Percentiles rank a stretch among this genome's conserved stretches.
phyloP scores from a whole-genome alignment of 2,329 filamentous ascomycete species.

The Ceratocystis eucalypticola region DNA sequence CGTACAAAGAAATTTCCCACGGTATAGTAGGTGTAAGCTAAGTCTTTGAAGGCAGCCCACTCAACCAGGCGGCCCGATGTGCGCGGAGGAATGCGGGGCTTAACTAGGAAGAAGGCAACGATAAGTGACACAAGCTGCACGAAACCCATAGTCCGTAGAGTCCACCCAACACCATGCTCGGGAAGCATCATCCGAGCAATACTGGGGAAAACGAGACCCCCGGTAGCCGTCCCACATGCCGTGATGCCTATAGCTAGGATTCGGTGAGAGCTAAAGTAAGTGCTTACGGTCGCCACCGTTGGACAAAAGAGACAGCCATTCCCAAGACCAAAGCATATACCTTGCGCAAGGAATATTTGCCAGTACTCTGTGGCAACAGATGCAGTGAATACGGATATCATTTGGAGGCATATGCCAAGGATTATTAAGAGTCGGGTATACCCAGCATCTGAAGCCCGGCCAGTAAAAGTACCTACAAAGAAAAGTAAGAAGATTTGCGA shows the following conservation, averaged over 20 bases:
- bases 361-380: slow-evolving; percentile 36
- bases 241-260: slow-evolving; percentile 48
- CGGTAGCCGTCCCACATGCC: slow-evolving; percentile 46
- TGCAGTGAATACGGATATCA: slow-evolving; percentile 36
- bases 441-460: slow-evolving; percentile 41
- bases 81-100: slow-evolving; percentile 31
- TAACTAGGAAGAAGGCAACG: slow-evolving; percentile 29
- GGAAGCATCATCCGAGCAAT: slow-evolving; percentile 21
- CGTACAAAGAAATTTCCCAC: slow-evolving; percentile 25
- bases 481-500: slow-evolving; percentile 42
- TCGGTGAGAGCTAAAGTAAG: slow-evolving; percentile 47
- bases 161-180: slow-evolving; percentile 31
- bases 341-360: slow-evolving; percentile 43
- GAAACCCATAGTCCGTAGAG: slow-evolving; percentile 46
- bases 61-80: slow-evolving; percentile 33
- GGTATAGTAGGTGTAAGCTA: slow-evolving; percentile 32
- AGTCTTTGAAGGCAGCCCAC: slow-evolving; percentile 33
- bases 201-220: slow-evolving; percentile 43
- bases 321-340: slow-evolving; percentile 41
- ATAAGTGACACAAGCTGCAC: slow-evolving; percentile 36
- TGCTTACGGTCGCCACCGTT: slow-evolving; percentile 48
- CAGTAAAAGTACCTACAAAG: slow-evolving; percentile 40
- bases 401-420: slow-evolving; percentile 30
- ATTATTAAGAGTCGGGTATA: slow-evolving; percentile 35
- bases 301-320: slow-evolving; percentile 52